Conservation (phyloP, 139 green algal species). For the Auxenochlorella protothecoides region DNA sequence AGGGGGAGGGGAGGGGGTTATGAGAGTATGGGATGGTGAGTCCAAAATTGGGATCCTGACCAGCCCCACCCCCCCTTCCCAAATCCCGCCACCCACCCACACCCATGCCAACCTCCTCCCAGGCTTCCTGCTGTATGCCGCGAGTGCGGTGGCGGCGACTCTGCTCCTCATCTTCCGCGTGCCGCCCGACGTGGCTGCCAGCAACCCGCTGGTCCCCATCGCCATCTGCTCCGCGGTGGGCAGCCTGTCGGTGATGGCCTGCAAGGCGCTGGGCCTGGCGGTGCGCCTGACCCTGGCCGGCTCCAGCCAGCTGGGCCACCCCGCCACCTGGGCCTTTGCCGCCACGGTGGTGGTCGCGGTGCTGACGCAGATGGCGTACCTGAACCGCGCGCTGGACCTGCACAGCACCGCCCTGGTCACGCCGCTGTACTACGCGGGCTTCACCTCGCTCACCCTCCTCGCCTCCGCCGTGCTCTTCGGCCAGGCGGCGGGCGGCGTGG, state of each 20-base stretch:
- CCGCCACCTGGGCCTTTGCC: constrained; percentile 61
- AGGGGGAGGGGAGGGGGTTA: no score
- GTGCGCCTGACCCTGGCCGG: constrained; percentile 91
- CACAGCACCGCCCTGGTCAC: constrained; percentile 97
- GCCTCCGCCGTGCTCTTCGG: constrained; percentile 67
- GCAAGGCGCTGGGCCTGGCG: constrained; percentile 93
- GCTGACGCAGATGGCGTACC: constrained; percentile 93
- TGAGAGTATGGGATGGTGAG: constrained; percentile 20
- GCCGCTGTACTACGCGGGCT: constrained; percentile 99
- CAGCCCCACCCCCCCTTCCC: not conserved
- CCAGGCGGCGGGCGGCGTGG: constrained; percentile 48
- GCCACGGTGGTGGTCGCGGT: constrained; percentile 72
- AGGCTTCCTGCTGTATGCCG: constrained; percentile 79
- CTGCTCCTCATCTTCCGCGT: constrained; percentile 56
- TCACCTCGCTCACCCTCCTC: constrained; percentile 84
- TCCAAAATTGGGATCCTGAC: not conserved
- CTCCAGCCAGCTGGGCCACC: constrained; percentile 77
- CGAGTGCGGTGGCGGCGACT: constrained; percentile 37
- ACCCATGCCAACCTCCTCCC: constrained; percentile 1
- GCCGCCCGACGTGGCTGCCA: constrained; percentile 46
- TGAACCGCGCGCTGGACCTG: constrained; percentile 93
- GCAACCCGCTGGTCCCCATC: constrained; percentile 87
- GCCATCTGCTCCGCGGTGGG: constrained; percentile 90
- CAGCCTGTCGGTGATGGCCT: constrained; percentile 88
- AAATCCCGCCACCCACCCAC: not conserved